Evolutionary conservation across 2,329 filamentous ascomycete species (phyloP).

Genomic region (Sphaerulina populicola): DNA sequence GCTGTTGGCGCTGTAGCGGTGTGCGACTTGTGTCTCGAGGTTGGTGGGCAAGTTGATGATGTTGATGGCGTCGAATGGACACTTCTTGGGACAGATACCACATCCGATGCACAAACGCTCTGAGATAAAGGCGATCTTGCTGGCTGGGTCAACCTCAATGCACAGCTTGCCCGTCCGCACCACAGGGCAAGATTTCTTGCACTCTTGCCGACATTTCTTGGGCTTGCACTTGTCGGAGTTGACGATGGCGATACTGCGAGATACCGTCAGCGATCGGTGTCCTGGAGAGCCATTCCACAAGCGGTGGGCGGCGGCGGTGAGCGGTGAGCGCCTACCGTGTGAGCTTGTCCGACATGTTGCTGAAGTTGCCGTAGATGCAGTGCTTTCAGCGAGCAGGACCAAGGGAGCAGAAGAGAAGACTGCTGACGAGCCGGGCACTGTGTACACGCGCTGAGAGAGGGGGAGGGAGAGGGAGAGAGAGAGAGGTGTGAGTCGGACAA

Average conservation of each 20-base stretch:
- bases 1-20: conserved; percentile 98
- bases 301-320: neutral
- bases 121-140: conserved; percentile 96
- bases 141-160: conserved; percentile 82
- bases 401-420: neutral
- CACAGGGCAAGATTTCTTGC: conserved; percentile 97
- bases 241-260: conserved; percentile 86
- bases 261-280: conserved; percentile 9
- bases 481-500: neutral
- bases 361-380: conserved; percentile 1
- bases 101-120: conserved; percentile 94
- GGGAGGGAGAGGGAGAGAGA: neutral
- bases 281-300: neutral
- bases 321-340: conserved; percentile 60
- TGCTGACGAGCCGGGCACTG: neutral
- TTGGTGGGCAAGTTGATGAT: conserved; percentile 99
- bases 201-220: conserved; percentile 89
- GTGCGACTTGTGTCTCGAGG: conserved; percentile 94
- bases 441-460: neutral
- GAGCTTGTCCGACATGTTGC: conserved; percentile 72
- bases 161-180: conserved; percentile 95
- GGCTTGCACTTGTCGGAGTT: conserved; percentile 73
- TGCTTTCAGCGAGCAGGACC: conserved; percentile 1
- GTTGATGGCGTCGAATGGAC: conserved; percentile 95
- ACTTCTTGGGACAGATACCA: conserved; percentile 99